Evolutionary conservation across 139 green algal species (phyloP).

Genomic region (Zygnema cylindricum): DNA sequence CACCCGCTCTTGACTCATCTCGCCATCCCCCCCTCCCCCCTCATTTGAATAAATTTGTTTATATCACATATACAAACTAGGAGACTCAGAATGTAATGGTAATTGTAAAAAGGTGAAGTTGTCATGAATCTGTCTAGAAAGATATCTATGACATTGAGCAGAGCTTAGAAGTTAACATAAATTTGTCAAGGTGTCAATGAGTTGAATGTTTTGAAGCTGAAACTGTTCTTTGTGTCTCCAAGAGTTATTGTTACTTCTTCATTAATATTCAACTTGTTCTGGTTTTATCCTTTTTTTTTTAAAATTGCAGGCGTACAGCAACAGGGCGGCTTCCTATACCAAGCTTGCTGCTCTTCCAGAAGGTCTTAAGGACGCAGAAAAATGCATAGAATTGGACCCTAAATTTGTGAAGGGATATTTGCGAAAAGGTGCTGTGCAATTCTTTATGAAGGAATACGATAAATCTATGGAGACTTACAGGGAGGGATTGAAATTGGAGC

Average conservation of each 20-base stretch:
- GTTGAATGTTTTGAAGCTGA: background rate
- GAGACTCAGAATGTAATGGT: too few species aligned
- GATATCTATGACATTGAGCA: too few species aligned
- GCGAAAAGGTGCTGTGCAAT: constrained; percentile 92
- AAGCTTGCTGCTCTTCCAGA: constrained; percentile 95
- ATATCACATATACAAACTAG: too few species aligned
- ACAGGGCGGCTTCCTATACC: constrained; percentile 97
- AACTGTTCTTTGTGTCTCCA: constrained; percentile 23
- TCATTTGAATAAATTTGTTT: too few species aligned
- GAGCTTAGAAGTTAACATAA: too few species aligned
- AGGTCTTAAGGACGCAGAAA: constrained; percentile 88
- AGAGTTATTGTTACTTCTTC: too few species aligned
- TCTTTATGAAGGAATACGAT: constrained; percentile 96
- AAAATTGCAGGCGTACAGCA: constrained; percentile 76
- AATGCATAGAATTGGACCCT: constrained; percentile 93
- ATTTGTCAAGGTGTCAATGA: too few species aligned
- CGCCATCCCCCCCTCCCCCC: too few species aligned
- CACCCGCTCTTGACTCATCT: too few species aligned
- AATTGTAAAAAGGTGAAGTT: too few species aligned
- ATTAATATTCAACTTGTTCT: background rate
- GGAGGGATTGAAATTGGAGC: constrained; percentile 83
- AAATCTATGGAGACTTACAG: constrained; percentile 71
- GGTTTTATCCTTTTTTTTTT: background rate
- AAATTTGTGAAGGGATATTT: constrained; percentile 84
- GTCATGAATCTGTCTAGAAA: too few species aligned